Percentiles rank a stretch among this genome's conserved stretches.
phyloP scores from a whole-genome alignment of 306 rosid species.

The Malus asiatica region DNA sequence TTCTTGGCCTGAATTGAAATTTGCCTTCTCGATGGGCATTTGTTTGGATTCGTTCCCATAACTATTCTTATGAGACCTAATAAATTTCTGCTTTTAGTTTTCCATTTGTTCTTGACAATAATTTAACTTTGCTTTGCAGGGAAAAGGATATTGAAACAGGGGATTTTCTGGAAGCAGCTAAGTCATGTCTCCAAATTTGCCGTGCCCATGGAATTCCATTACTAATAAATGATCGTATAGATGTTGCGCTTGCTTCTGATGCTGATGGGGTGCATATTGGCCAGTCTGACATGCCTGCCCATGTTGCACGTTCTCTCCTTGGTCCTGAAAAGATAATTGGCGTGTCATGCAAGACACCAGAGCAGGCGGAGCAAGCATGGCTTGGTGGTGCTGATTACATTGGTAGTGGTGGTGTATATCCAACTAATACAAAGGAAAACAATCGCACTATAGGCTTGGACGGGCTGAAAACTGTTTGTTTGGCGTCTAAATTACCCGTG shows the following conservation, averaged over 20 bases:
- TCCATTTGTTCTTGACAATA: background rate
- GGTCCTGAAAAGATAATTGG: constrained; percentile 87
- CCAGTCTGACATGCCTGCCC: constrained; percentile 84
- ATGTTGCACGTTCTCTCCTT: constrained; percentile 49
- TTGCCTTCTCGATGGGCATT: background rate
- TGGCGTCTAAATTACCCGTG: constrained; percentile 75
- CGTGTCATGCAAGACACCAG: constrained; percentile 84
- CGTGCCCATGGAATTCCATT: constrained; percentile 60
- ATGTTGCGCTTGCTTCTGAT: constrained; percentile 79
- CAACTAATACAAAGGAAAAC: constrained; percentile 70
- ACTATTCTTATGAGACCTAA: background rate
- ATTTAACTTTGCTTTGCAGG: constrained; percentile 31
- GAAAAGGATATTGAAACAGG: constrained; percentile 71
- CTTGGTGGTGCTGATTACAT: constrained; percentile 74
- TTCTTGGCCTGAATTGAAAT: background rate
- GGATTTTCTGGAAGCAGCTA: constrained; percentile 73
- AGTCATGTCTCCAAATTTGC: constrained; percentile 66
- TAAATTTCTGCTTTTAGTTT: background rate
- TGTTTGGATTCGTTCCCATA: background rate
- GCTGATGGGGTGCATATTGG: constrained; percentile 97
- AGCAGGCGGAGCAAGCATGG: constrained; percentile 87
- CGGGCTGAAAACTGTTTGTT: constrained; percentile 56
- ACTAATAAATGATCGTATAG: constrained; percentile 78
- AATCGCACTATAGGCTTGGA: constrained; percentile 70
- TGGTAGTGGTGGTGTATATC: constrained; percentile 84